Conservation (phyloP, 2,329 filamentous ascomycete genomes). For the Myriangium duriaei region DNA sequence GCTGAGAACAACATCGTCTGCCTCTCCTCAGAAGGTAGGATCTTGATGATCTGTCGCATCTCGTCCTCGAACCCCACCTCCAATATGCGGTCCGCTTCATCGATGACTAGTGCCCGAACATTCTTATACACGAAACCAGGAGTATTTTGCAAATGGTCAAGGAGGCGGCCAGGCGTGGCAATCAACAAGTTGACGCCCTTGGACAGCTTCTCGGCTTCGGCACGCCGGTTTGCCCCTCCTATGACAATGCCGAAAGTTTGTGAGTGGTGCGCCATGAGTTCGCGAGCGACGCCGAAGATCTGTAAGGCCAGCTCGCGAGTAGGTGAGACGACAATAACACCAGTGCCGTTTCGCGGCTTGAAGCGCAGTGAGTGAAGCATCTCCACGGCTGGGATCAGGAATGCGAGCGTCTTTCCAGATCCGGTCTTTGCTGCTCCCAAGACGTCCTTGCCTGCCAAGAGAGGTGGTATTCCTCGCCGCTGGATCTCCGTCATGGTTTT, state of each 20-base stretch:
- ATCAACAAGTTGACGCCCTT: conserved; percentile 94
- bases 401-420: conserved; percentile 89
- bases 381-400: conserved; percentile 87
- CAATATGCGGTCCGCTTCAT: conserved; percentile 91
- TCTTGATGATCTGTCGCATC: conserved; percentile 93
- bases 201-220: conserved; percentile 83
- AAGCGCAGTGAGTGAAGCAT: conserved; percentile 83
- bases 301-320: conserved; percentile 90
- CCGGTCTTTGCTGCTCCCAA: conserved; percentile 93
- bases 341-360: conserved; percentile 86
- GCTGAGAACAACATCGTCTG: conserved; percentile 99
- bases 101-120: conserved; percentile 80
- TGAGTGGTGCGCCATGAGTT: conserved; percentile 88
- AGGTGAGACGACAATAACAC: conserved; percentile 83
- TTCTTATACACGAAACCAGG: conserved; percentile 86
- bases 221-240: conserved; percentile 79
- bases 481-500: conserved; percentile 95
- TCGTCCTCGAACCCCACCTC: conserved; percentile 98
- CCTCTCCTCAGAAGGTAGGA: conserved; percentile 71
- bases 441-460: conserved; percentile 81
- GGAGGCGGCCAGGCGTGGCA: conserved; percentile 79
- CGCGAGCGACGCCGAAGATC: conserved; percentile 87
- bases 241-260: conserved; percentile 94
- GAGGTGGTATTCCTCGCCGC: conserved; percentile 69
- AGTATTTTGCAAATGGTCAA: conserved; percentile 91